These are phyloP conservation scores for Alternaria burnsii DNA, from an alignment of 2,329 filamentous ascomycete species.

Conservation along the genomic window DNA sequence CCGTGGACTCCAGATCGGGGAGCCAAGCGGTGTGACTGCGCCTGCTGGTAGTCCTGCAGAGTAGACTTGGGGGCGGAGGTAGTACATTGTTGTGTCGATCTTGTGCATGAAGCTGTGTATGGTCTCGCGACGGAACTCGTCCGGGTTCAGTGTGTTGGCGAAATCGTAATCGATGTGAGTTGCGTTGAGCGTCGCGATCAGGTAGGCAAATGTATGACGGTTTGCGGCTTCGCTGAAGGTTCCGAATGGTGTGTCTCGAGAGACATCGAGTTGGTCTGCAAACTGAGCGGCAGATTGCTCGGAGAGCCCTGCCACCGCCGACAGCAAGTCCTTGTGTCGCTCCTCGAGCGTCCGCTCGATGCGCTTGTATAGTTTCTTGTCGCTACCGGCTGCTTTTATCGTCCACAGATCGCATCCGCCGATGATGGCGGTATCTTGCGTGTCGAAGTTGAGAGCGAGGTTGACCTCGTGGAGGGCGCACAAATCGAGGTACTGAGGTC, in stretches of 20 bases:
- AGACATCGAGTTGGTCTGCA: constrained; percentile 74
- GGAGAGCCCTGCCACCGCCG: constrained; percentile 85
- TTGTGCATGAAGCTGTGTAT: constrained; percentile 84
- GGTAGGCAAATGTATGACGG: constrained; percentile 90
- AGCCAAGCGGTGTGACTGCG: constrained; percentile 58
- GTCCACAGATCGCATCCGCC: constrained; percentile 97
- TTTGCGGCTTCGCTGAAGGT: constrained; percentile 87
- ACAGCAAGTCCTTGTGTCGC: constrained; percentile 87
- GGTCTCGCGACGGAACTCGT: constrained; percentile 87
- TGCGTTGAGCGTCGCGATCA: constrained; percentile 96
- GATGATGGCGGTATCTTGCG: constrained; percentile 87
- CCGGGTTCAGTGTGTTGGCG: constrained; percentile 85
- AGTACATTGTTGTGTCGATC: constrained; percentile 85
- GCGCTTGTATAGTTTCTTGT: constrained; percentile 96
- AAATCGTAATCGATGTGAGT: constrained; percentile 98
- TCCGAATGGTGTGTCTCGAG: constrained; percentile 89
- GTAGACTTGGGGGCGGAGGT: constrained; percentile 72
- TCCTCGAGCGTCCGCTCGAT: constrained; percentile 92
- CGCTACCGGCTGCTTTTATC: constrained; percentile 91
- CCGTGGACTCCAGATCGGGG: constrained; percentile 80
- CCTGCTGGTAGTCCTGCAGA: constrained; percentile 54
- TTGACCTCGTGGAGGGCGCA: constrained; percentile 91
- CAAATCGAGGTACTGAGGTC: constrained; percentile 82
- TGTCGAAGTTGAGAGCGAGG: constrained; percentile 93
- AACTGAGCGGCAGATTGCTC: constrained; percentile 79